Conservation (phyloP, 116 monocot genomes). For the Posidonia oceanica region DNA sequence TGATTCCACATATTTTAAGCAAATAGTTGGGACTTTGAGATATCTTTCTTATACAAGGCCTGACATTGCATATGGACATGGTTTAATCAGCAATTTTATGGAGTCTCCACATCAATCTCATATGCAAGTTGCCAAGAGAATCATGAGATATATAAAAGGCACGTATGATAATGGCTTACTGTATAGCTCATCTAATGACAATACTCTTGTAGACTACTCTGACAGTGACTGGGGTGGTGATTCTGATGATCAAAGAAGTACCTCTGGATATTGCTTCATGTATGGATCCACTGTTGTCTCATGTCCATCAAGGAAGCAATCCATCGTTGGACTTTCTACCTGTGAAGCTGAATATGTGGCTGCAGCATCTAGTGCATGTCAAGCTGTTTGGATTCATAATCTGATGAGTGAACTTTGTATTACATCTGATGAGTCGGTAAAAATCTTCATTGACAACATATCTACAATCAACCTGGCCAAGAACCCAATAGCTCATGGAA, state of each 20-base stretch:
- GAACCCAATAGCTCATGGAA: neutral
- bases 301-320: conserved; percentile 2
- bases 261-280: conserved; percentile 1
- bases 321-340: conserved; percentile 3
- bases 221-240: conserved; percentile 12
- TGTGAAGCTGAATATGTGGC: conserved; percentile 8
- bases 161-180: neutral
- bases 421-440: neutral
- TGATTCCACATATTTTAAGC: neutral
- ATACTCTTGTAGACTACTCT: neutral
- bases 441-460: neutral
- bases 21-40: neutral
- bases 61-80: neutral
- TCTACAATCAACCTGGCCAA: neutral
- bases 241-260: neutral
- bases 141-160: neutral
- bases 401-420: no score
- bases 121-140: conserved; percentile 2
- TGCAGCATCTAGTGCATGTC: neutral
- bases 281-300: conserved; percentile 1
- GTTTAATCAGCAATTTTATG: neutral
- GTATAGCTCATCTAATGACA: neutral
- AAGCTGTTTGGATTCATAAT: neutral
- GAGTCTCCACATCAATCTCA: neutral
- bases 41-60: neutral